These are phyloP conservation scores for Eutypa lata DNA, from an alignment of 2,329 filamentous ascomycete genomes.

Conservation along the genomic window DNA sequence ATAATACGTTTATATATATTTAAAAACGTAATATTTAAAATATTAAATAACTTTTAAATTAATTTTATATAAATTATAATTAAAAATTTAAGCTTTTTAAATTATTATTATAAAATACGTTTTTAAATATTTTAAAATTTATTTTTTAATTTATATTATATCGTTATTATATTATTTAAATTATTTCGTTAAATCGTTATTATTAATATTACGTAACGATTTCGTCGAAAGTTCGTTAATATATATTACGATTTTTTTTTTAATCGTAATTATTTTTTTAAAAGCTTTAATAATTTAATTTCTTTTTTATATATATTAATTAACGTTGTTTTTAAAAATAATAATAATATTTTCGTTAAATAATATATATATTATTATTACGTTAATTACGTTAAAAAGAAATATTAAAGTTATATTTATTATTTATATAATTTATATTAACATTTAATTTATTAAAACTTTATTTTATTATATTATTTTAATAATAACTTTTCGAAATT, in stretches of 20 bases:
- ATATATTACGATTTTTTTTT: not conserved
- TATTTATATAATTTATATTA: no score
- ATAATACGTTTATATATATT: not conserved
- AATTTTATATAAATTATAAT: not conserved
- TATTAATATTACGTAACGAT: not conserved
- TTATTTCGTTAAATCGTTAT: not conserved
- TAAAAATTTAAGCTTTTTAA: not conserved
- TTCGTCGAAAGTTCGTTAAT: not conserved
- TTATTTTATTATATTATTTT: no score
- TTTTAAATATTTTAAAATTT: not conserved
- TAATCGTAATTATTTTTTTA: no score
- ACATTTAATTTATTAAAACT: no score
- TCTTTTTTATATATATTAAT: no score
- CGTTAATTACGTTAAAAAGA: no score
- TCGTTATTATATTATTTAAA: not conserved
- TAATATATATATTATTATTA: no score
- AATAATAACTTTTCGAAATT: no score
- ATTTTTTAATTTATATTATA: not conserved
- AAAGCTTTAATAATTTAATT: no score
- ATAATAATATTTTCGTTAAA: no score
- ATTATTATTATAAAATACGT: not conserved
- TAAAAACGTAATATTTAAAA: not conserved
- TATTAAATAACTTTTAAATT: not conserved
- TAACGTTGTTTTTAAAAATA: no score
- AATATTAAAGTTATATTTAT: no score